Percentiles rank a stretch among this genome's conserved stretches.
Evolutionary conservation across 78 protist species (phyloP).

Genomic region (Chrysochromulina tobinii): DNA sequence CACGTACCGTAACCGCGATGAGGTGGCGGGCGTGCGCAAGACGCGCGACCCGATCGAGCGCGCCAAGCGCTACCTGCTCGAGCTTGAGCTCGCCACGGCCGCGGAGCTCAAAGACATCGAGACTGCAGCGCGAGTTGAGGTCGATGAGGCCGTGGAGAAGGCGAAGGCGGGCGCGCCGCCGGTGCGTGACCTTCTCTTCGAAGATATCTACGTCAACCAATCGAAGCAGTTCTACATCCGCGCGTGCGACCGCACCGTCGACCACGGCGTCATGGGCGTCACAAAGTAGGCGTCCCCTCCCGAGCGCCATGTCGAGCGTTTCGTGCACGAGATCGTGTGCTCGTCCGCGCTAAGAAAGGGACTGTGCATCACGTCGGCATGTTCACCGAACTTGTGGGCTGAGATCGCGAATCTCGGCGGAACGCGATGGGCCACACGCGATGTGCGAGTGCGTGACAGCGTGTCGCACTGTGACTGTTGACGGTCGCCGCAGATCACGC

Average conservation of each 20-base stretch:
- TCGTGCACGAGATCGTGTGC: too few relatives aligned
- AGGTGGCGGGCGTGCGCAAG: not conserved
- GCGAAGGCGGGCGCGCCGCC: constrained; percentile 72
- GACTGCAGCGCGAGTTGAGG: constrained; percentile 16
- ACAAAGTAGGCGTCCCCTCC: not conserved
- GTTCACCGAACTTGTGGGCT: too few relatives aligned
- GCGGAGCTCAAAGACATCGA: constrained; percentile 79
- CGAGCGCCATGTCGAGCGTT: too few relatives aligned
- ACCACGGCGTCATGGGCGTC: not conserved
- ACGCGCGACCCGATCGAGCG: constrained; percentile 24
- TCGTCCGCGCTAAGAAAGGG: too few relatives aligned
- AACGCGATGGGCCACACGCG: too few relatives aligned
- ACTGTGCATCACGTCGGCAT: too few relatives aligned
- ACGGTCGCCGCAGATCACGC: too few relatives aligned
- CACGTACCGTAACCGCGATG: constrained; percentile 74
- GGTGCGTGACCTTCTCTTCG: constrained; percentile 46
- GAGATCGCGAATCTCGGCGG: too few relatives aligned
- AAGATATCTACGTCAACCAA: constrained; percentile 53
- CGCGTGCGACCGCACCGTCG: not conserved
- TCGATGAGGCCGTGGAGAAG: constrained; percentile 75
- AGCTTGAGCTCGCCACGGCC: constrained; percentile 63
- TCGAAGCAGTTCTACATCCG: not conserved
- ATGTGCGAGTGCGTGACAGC: too few relatives aligned
- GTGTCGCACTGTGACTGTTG: too few relatives aligned
- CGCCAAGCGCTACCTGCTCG: constrained; percentile 49